Evolutionary conservation across 345 rosid genomes (phyloP).

Genomic region (Eucalyptus marginata): DNA sequence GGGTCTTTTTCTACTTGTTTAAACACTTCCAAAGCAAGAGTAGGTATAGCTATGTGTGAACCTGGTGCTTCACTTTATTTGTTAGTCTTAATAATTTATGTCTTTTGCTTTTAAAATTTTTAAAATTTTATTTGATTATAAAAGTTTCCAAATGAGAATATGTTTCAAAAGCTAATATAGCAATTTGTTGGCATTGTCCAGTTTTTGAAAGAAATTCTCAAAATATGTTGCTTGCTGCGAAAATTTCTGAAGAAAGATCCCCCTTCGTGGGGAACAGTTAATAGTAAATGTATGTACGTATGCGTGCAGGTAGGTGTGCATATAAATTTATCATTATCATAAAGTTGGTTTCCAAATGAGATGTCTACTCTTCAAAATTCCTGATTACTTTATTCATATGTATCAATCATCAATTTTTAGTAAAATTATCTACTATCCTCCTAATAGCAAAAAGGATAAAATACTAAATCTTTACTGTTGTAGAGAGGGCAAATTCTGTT

Average conservation of each 20-base stretch:
- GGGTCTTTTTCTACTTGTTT: no score
- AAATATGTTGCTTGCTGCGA: no score
- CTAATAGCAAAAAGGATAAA: no score
- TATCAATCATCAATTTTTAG: background rate
- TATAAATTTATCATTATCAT: background rate
- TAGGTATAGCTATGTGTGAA: no score
- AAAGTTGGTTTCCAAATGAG: background rate
- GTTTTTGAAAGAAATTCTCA: background rate
- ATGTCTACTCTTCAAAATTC: background rate
- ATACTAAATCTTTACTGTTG: background rate
- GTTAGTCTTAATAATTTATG: background rate
- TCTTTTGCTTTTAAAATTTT: background rate
- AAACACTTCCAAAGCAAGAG: no score
- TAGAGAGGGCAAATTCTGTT: background rate
- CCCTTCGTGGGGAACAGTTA: no score
- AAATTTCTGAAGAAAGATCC: background rate
- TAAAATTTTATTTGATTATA: no score
- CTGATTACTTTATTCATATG: background rate
- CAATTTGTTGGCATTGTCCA: background rate
- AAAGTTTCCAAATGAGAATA: background rate
- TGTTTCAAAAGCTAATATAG: background rate
- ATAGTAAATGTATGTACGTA: fast-evolving
- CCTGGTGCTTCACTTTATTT: no score
- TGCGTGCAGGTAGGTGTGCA: background rate
- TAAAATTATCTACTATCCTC: background rate